These are phyloP conservation scores for Clarkia xantiana DNA, from an alignment of 345 rosid species.

Conservation along the genomic window DNA sequence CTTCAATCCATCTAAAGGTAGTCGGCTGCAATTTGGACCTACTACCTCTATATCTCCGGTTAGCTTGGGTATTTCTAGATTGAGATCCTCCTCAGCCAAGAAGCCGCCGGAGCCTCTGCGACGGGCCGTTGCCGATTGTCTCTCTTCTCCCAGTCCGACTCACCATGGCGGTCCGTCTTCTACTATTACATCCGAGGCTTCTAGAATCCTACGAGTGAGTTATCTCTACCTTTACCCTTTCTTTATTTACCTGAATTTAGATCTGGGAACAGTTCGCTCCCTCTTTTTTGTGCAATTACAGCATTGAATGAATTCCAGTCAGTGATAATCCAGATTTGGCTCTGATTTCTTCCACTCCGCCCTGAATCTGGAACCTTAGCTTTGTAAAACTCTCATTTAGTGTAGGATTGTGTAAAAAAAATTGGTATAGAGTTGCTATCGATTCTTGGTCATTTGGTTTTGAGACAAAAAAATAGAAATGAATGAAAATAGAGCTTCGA, in stretches of 20 bases:
- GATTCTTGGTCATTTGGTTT: not conserved
- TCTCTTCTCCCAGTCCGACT: slow-evolving; percentile 33
- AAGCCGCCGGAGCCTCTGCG: slow-evolving; percentile 97
- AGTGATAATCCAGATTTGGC: too few species aligned
- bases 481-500: not conserved
- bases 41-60: slow-evolving; percentile 2
- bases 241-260: slow-evolving; percentile 6
- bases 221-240: slow-evolving; percentile 2
- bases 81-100: slow-evolving; percentile 71
- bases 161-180: slow-evolving; percentile 32
- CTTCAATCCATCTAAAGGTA: slow-evolving; percentile 40
- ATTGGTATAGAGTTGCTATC: not conserved
- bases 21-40: slow-evolving; percentile 37
- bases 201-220: slow-evolving; percentile 89
- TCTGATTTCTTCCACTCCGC: too few species aligned
- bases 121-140: slow-evolving; percentile 82
- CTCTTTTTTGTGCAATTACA: not conserved
- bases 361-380: too few species aligned
- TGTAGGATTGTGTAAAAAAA: too few species aligned
- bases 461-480: not conserved
- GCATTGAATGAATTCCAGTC: too few species aligned
- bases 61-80: slow-evolving; percentile 41
- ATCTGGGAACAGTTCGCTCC: too few species aligned
- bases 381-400: too few species aligned
- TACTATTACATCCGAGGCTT: slow-evolving; percentile 42